phyloP scores from a whole-genome alignment of 2,329 filamentous ascomycete species.

The Fusarium agapanthi region DNA sequence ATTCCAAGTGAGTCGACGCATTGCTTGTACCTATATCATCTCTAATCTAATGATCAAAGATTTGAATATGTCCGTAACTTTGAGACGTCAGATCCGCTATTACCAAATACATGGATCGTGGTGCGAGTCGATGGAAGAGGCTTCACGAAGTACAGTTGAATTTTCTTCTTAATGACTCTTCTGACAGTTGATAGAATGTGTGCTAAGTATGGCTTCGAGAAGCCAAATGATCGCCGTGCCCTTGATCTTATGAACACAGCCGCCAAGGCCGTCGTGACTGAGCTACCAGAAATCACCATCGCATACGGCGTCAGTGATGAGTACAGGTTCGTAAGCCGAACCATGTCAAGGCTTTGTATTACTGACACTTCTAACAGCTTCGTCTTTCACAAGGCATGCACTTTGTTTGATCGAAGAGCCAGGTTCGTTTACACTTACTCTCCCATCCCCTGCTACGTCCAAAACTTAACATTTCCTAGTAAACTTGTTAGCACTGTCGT shows the following conservation, averaged over 20 bases:
- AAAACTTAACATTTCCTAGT: conserved; percentile 55
- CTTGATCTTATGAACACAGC: conserved; percentile 94
- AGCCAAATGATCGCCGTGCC: conserved; percentile 90
- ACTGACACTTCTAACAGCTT: conserved; percentile 66
- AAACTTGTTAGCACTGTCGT: conserved; percentile 92
- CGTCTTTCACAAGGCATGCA: conserved; percentile 83
- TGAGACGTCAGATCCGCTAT: conserved; percentile 80
- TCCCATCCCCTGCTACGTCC: not conserved
- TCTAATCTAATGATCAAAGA: conserved; percentile 55
- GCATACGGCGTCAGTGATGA: conserved; percentile 97
- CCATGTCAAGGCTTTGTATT: not conserved
- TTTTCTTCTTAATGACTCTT: not conserved
- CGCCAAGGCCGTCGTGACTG: conserved; percentile 83
- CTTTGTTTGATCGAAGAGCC: conserved; percentile 84
- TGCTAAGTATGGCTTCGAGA: conserved; percentile 82
- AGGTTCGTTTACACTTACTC: conserved; percentile 60
- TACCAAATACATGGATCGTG: conserved; percentile 95
- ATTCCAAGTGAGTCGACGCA: conserved; percentile 58
- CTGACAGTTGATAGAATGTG: conserved; percentile 69
- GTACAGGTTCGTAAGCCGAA: conserved; percentile 67
- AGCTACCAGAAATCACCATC: conserved; percentile 84
- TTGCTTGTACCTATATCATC: not conserved
- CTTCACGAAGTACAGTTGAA: conserved; percentile 80
- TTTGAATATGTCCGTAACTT: conserved; percentile 95
- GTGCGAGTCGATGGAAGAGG: conserved; percentile 92